Evolutionary conservation across 2,329 filamentous ascomycete species (phyloP), one percentile per base, ranked within the genome.

Genomic region (Balansia obtecta): DNA sequence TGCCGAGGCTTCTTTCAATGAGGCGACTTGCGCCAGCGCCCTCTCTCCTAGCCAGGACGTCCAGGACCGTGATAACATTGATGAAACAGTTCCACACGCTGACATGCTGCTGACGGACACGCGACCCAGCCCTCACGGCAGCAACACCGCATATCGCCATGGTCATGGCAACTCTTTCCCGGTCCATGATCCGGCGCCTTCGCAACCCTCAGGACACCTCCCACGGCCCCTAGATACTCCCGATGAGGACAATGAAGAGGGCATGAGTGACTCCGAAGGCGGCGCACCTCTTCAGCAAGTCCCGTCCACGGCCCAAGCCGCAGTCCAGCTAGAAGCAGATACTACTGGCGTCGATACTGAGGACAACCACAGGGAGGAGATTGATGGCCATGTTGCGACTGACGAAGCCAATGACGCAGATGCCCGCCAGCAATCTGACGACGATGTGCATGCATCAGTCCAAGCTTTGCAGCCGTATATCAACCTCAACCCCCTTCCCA

Each of bases 211-310:
- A 58, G 45, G 43, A 56, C 13, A 52, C 34, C 4, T 12, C 34
- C 11, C 10, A 15, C 1, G 34, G 15, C 4, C 34, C 34, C 34
- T 37, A 37, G 15, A 12, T 15, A 3, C 34, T 55, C 18, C 51
- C 55, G 37, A 37, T 22, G 50, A 45, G 32, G 59, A 61, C 33
- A 55, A 63, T 54, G 64, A 67, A 38, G 50, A 62, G 34, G 61
- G 61, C 37, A 63, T 68, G 63, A 65, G 61, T 57, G 66, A 67
- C 20, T 61, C 58, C 49, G 64, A 68, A 49, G 62, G 63, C 30
- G 64, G 65, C 43, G 63, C 56, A 46, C 56, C 61, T 34, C 50
- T 65, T 11, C 50, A 60, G 42, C 50, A 46, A 27, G 40, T 45
- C 44, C 7, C 38, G 2, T 39, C 12, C 7, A n/a, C 13, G 15